A percentile compares a stretch with the other conserved stretches of the same genome.
Conservation (phyloP, 805 yeast genomes). For the Cyberlindnera veronae region DNA sequence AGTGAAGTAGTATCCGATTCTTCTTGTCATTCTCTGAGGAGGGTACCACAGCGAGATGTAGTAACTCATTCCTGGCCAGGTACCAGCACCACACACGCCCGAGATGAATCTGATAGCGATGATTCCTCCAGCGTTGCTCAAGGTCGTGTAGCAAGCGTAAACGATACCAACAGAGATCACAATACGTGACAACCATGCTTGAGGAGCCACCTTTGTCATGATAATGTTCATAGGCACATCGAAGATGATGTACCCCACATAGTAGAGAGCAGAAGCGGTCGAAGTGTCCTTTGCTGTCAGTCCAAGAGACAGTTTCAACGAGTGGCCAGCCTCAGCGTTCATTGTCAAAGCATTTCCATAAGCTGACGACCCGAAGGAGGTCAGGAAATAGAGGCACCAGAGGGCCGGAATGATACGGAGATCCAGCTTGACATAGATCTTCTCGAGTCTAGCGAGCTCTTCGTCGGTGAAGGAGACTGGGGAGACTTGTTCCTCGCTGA, state of each 20-base stretch:
- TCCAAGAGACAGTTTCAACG: constrained; percentile 48
- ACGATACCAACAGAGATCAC: constrained; percentile 75
- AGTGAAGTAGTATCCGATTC: constrained; percentile 87
- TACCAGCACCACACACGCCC: constrained; percentile 79
- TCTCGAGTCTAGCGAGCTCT: constrained; percentile 41
- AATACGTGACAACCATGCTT: constrained; percentile 79
- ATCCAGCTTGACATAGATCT: constrained; percentile 61
- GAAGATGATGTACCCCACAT: constrained; percentile 78
- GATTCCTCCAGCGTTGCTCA: constrained; percentile 54
- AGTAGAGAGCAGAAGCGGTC: constrained; percentile 76
- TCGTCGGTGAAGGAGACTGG: constrained; percentile 22
- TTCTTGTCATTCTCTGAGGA: constrained; percentile 63
- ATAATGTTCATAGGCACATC: constrained; percentile 85
- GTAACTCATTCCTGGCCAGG: constrained; percentile 89
- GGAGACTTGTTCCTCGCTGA: neutral
- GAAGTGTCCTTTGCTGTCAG: constrained; percentile 57
- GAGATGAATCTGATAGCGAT: constrained; percentile 69
- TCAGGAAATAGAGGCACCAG: constrained; percentile 74
- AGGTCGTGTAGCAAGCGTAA: constrained; percentile 67
- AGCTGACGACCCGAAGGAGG: constrained; percentile 74
- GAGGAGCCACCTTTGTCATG: constrained; percentile 83
- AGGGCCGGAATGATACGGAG: constrained; percentile 74
- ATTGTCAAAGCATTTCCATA: constrained; percentile 80
- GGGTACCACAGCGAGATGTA: constrained; percentile 86
- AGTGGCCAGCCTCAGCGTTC: constrained; percentile 62